These are phyloP conservation scores for Plasmodium coatneyi DNA, from an alignment of 169 alveolate genomes.

Conservation along the genomic window DNA sequence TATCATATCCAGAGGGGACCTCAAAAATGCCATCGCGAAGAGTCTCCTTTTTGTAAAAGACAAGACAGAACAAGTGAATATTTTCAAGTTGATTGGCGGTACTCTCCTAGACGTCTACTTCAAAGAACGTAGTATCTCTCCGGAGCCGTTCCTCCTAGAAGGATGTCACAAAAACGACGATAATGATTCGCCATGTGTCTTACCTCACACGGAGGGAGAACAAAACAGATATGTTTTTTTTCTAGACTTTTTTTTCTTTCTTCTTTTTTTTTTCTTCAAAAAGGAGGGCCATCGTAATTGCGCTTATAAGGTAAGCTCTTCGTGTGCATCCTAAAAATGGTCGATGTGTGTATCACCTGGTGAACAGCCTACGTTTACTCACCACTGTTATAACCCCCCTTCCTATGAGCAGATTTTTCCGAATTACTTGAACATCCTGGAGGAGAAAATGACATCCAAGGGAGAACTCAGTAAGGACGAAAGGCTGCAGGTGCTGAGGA, in stretches of 20 bases:
- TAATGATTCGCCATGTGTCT: not conserved
- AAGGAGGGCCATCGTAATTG: not conserved
- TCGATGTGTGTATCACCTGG: not conserved
- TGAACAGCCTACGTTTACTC: not conserved
- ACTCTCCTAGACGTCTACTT: constrained; percentile 24
- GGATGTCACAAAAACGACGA: not conserved
- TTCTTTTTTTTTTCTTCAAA: constrained; percentile 42
- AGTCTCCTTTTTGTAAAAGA: constrained; percentile 64
- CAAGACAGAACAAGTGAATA: constrained; percentile 7
- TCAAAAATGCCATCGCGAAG: constrained; percentile 8
- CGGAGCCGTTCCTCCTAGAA: not conserved
- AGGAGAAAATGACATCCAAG: not conserved
- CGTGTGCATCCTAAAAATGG: not conserved
- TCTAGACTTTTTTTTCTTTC: constrained; percentile 46
- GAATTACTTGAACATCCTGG: constrained; percentile 29
- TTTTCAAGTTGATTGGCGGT: not conserved
- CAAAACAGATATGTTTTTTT: not conserved
- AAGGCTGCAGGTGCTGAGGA: constrained; percentile 4
- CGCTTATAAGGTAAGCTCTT: not conserved
- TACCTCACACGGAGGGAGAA: not conserved
- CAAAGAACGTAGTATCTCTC: not conserved
- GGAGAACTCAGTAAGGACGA: not conserved
- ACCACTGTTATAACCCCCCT: not conserved
- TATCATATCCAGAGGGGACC: constrained; percentile 4
- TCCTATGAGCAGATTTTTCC: not conserved